These are phyloP conservation scores for Olyra latifolia DNA, from an alignment of 176 grass and related monocot species.

Conservation along the genomic window DNA sequence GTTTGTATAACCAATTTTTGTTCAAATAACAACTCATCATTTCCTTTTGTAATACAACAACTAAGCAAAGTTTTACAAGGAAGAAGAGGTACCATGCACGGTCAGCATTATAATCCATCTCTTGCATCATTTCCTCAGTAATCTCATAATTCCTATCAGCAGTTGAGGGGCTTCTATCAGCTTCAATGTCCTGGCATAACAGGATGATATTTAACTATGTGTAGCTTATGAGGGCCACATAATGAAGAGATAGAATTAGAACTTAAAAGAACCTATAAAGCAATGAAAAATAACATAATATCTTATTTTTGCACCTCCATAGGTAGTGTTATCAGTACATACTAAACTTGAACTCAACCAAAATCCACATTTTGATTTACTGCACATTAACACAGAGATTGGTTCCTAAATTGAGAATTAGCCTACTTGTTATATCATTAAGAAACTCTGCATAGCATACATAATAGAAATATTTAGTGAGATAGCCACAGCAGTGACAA, in stretches of 20 bases:
- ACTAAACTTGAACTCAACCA: background rate
- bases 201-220: conserved; percentile 22
- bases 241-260: conserved; percentile 18
- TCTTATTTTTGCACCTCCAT: background rate
- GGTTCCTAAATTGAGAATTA: background rate
- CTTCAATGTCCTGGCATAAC: conserved; percentile 53
- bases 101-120: conserved; percentile 95
- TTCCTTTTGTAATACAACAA: background rate
- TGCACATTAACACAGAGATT: background rate
- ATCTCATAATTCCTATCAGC: conserved; percentile 65
- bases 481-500: background rate
- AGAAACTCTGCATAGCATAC: background rate
- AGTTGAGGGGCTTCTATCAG: conserved; percentile 63
- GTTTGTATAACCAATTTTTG: background rate
- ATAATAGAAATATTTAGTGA: background rate
- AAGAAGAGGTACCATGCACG: conserved; percentile 76
- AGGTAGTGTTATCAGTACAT: background rate
- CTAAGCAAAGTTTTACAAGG: background rate
- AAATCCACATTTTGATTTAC: conserved; percentile 1
- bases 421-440: background rate
- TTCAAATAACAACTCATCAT: background rate
- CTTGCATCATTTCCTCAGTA: conserved; percentile 91
- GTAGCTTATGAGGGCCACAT: conserved; percentile 5
- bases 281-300: background rate
- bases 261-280: conserved; percentile 8